These are phyloP conservation scores for Niveomyces coronatus DNA, from an alignment of 2,329 filamentous ascomycete genomes.

Conservation along the genomic window DNA sequence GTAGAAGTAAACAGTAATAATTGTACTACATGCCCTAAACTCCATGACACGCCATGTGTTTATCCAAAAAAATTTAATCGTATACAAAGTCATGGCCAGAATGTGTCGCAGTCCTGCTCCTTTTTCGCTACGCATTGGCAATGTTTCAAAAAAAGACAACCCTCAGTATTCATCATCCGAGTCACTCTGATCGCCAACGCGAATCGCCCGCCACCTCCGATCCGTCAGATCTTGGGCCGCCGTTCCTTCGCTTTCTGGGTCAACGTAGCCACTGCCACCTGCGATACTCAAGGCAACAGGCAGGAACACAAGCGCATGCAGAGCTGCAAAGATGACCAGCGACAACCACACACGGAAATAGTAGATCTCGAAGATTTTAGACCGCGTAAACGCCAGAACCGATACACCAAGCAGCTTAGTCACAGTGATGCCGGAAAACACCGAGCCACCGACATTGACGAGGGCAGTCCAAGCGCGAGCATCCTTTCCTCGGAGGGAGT, in stretches of 20 bases:
- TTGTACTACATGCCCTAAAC: conserved; percentile 3
- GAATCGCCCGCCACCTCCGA: conserved; percentile 64
- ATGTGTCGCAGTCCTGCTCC: not conserved
- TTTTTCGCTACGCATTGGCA: not conserved
- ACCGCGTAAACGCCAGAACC: conserved; percentile 86
- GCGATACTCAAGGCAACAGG: conserved; percentile 80
- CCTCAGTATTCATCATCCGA: conserved; percentile 53
- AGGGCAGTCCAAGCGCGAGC: conserved; percentile 86
- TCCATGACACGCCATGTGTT: not conserved
- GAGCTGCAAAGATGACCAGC: conserved; percentile 77
- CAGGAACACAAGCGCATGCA: conserved; percentile 82
- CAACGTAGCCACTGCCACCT: conserved; percentile 79
- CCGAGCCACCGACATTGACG: conserved; percentile 87
- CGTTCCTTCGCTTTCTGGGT: conserved; percentile 78
- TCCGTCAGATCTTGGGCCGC: conserved; percentile 81
- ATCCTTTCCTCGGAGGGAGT: conserved; percentile 69
- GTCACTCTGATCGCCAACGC: conserved; percentile 66
- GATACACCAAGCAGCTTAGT: conserved; percentile 89
- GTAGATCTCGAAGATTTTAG: conserved; percentile 99
- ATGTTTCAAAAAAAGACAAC: too few species aligned
- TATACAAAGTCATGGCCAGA: conserved; percentile 1
- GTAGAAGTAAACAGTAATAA: not conserved
- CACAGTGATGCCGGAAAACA: conserved; percentile 92
- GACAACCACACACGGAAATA: conserved; percentile 97
- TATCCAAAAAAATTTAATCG: not conserved